Percentiles rank a stretch among this genome's conserved stretches.
Evolutionary conservation across 2,329 filamentous ascomycete genomes (phyloP).

Genomic region (Penicillium crustosum): DNA sequence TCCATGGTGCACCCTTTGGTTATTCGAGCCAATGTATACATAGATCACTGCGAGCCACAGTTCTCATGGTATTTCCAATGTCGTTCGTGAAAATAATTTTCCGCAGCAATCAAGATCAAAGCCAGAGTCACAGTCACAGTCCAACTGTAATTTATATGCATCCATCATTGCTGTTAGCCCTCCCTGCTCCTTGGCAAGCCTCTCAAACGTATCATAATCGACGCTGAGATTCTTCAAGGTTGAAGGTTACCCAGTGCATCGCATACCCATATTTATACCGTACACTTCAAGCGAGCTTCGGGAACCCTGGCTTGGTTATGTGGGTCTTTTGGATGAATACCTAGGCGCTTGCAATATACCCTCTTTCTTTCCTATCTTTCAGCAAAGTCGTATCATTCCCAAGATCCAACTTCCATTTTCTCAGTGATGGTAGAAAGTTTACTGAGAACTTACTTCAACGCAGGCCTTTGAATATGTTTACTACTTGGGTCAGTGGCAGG

Average conservation of each 20-base stretch:
- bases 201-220: no score
- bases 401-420: conserved; percentile 45
- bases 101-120: background rate
- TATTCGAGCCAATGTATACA: background rate
- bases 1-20: background rate
- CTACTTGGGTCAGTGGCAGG: conserved; percentile 10
- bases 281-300: background rate
- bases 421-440: conserved; percentile 77
- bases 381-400: background rate
- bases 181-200: no score
- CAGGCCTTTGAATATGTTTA: conserved; percentile 75
- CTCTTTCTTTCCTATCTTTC: background rate
- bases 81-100: background rate
- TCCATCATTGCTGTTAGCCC: background rate
- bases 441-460: conserved; percentile 80
- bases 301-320: background rate
- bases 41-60: background rate
- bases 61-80: background rate
- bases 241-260: background rate
- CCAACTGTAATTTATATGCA: background rate
- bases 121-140: background rate
- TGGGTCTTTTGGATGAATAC: background rate
- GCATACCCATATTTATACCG: background rate
- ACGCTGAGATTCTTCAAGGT: no score
- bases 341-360: background rate